These are phyloP conservation scores for Candida sonorensis DNA, from an alignment of 805 yeast species.

Conservation along the genomic window DNA sequence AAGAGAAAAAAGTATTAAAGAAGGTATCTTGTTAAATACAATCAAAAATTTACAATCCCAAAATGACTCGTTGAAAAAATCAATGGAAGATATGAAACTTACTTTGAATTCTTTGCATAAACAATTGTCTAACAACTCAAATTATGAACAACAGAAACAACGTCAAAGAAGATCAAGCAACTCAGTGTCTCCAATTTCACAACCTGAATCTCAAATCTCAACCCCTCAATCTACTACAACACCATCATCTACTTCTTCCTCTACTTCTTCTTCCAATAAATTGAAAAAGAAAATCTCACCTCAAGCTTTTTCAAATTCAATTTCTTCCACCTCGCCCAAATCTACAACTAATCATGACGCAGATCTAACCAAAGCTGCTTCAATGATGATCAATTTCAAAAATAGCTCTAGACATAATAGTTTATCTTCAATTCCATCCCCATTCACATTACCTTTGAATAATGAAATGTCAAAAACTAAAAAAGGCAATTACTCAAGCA, in stretches of 20 bases:
- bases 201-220: slow-evolving; percentile 8
- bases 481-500: slow-evolving; percentile 5
- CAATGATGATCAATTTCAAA: slow-evolving; percentile 24
- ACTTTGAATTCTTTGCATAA: slow-evolving; percentile 11
- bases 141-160: slow-evolving; percentile 1
- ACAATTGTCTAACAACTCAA: slow-evolving; percentile 6
- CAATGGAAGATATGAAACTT: slow-evolving; percentile 34
- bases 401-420: slow-evolving; percentile 21
- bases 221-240: slow-evolving; percentile 12
- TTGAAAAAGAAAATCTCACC: not conserved
- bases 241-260: slow-evolving; percentile 3
- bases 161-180: slow-evolving; percentile 5
- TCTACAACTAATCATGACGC: slow-evolving; percentile 7
- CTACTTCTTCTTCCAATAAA: no score
- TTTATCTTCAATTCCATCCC: slow-evolving; percentile 13
- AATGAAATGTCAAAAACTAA: slow-evolving; percentile 1
- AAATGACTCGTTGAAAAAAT: slow-evolving; percentile 35
- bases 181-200: slow-evolving; percentile 12
- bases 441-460: slow-evolving; percentile 13
- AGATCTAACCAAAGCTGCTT: slow-evolving; percentile 22
- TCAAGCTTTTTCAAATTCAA: slow-evolving; percentile 4
- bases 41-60: slow-evolving; percentile 42
- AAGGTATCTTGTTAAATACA: slow-evolving; percentile 45
- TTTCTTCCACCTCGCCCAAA: slow-evolving; percentile 1
- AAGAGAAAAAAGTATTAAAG: slow-evolving; percentile 55